These are phyloP conservation scores for Backusella parvicylindrica DNA, from an alignment of 192 early-diverging fungal species.

Conservation along the genomic window DNA sequence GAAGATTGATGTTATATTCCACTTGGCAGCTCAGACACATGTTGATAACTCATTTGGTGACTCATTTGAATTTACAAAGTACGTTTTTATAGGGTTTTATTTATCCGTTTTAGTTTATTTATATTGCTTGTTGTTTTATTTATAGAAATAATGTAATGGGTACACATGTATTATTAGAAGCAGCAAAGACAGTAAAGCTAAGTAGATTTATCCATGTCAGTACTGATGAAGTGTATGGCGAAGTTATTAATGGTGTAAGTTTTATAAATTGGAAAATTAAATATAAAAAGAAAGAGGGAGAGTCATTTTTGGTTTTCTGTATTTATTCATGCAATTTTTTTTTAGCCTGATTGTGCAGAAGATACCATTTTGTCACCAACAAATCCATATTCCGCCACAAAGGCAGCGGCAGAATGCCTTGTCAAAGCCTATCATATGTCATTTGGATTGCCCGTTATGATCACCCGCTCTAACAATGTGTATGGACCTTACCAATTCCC, in stretches of 20 bases:
- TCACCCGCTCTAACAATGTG: slow-evolving; percentile 78
- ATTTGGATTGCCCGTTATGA: slow-evolving; percentile 72
- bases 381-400: slow-evolving; percentile 84
- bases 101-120: neutral
- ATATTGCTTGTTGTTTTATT: neutral
- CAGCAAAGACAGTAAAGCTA: slow-evolving; percentile 48
- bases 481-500: slow-evolving; percentile 83
- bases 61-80: slow-evolving; percentile 72
- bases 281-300: neutral
- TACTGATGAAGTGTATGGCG: slow-evolving; percentile 86
- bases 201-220: slow-evolving; percentile 71
- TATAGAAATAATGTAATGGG: slow-evolving; percentile 71
- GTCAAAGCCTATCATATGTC: slow-evolving; percentile 75
- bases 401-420: slow-evolving; percentile 79
- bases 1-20: slow-evolving; percentile 68
- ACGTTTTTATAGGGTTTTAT: neutral
- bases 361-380: slow-evolving; percentile 64
- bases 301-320: neutral
- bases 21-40: slow-evolving; percentile 80
- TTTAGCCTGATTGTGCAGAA: slow-evolving; percentile 62
- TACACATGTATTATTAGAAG: slow-evolving; percentile 77
- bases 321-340: neutral
- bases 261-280: neutral
- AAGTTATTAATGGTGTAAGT: slow-evolving; percentile 53
- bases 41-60: slow-evolving; percentile 86